Evolutionary conservation across 805 yeast genomes (phyloP), one percentile per base, ranked within the genome.

Genomic region (Saccharomyces eubayanus): DNA sequence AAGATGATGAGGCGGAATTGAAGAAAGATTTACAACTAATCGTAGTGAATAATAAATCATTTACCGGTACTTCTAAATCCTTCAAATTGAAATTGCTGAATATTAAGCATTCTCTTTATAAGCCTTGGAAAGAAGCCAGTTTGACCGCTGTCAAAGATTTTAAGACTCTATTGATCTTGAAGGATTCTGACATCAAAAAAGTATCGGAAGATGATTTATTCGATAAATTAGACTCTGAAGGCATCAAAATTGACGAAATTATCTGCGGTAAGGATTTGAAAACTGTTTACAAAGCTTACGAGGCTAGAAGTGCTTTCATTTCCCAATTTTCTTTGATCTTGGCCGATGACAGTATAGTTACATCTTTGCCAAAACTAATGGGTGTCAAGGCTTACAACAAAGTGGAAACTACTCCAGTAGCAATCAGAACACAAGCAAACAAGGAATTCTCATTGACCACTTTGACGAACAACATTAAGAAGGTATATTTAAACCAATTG

Each of bases 361-460:
- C 90, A 29, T 75, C 87, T 55, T 77, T 94, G 71, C 99, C 99
- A 49, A 82, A 84, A 62, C 72, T 87, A 40, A 74, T 94, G 59
- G 97, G 97, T 52, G 97, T 97, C 53, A 87, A 88, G 72, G 75
- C 81, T 2, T 94, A 90, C 66, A 87, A 82, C 67, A 76, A 76
- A 50, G 71, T 78, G 41, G 71, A 77, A 21, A 88, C 87, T 66
- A 72, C 82, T 46, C 96, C 96, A 51, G 68, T 86, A 43, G 84
- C 91, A 21, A 73, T 89, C 52, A 76, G 77, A 59, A 71, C 84
- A 27, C 63, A 69, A 24, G 60, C 65, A 48, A 55, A 65, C 30
- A 59, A 64, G 52, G 56, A 69, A 58, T 57, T 76, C 60, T 70
- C 78, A 59, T 69, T 80, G 65, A 72, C 72, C 20, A 78, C 87